Base-by-base conservation (phyloP, 352 stramenopile genomes). In the Pythium phragmitis region DNA sequence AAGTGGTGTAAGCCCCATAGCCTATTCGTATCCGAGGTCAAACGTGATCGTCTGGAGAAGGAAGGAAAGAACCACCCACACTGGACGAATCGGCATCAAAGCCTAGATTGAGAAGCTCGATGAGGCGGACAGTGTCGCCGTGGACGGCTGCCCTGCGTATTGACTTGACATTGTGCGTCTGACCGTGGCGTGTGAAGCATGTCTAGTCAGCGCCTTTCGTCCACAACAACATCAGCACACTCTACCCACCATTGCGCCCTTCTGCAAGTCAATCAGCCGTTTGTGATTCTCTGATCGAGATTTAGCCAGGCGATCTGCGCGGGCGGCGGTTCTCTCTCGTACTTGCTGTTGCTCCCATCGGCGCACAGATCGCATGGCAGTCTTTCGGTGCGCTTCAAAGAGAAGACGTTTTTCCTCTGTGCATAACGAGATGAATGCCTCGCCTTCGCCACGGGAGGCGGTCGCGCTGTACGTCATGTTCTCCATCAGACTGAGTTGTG, bases 121-220 rank as follows among this genome's bases (percentile, higher is more conserved):
- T 57, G 13, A 91, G 68, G 7, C 79, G 72, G 23, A 68, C 72
- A 14, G 81, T 23, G 60, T 91, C 73, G 11, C 80, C 82, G 46
- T 75, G 69, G 61, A 91, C 82, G 21, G 80, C 77, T 26, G 80
- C 82, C 60, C 89, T 76, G 1, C 82, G 82, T 45, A 91, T 89
- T 4, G 77, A 85, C 43, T 87, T 77, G 30, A 88, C 64, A 59
- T 87, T 87, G 57, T 88, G 74, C 72, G 79, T 79, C 82, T 91
- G 61, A 14, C 13, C 60, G 46, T n/a, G 11, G 7, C 21, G 7
- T 30, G 11, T 16, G 26, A 34, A 16, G 14, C 7, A 55, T 7
- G 12, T 45, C 54, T 6, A 14, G 23, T 42, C 33, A 57, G 30
- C 17, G 9, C 11, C 1, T 17, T 12, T 42, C 26, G 6, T 14